Evolutionary conservation across 139 green algal species (phyloP).

Genomic region (Asterochloris sp.): DNA sequence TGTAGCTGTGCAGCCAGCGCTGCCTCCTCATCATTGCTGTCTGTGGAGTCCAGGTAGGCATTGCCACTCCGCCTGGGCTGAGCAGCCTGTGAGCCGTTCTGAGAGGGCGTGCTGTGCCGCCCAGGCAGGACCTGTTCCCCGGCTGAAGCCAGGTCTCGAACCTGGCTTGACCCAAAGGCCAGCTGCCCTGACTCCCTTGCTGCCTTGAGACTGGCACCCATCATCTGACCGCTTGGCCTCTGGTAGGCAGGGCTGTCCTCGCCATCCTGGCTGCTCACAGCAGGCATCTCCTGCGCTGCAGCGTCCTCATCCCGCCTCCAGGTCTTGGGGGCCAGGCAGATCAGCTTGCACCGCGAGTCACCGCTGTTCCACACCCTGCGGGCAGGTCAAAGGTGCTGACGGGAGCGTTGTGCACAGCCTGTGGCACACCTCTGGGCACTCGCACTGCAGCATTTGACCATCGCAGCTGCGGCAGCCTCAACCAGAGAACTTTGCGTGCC

Average conservation of each 20-base stretch:
- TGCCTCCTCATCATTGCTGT: no score
- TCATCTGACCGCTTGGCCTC: background rate
- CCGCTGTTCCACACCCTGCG: conserved; percentile 16
- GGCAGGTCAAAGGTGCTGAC: background rate
- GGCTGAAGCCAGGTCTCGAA: background rate
- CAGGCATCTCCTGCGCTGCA: background rate
- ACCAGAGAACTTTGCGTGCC: background rate
- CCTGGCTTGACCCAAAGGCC: no score
- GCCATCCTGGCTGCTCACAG: background rate
- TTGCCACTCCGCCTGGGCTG: no score
- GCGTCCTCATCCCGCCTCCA: background rate
- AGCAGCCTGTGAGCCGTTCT: no score
- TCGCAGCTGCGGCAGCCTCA: background rate
- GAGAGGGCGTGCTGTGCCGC: no score
- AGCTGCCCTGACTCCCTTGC: background rate
- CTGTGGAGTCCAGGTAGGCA: no score
- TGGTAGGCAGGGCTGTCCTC: background rate
- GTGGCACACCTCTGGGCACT: no score
- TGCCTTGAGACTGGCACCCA: background rate
- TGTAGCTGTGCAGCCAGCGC: no score
- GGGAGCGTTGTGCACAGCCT: background rate
- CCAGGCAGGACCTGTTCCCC: no score
- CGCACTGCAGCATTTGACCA: background rate
- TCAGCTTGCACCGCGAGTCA: conserved; percentile 2
- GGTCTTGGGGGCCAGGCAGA: conserved; percentile 8